Conservation (phyloP, 805 yeast genomes). For the Lachancea cidri region DNA sequence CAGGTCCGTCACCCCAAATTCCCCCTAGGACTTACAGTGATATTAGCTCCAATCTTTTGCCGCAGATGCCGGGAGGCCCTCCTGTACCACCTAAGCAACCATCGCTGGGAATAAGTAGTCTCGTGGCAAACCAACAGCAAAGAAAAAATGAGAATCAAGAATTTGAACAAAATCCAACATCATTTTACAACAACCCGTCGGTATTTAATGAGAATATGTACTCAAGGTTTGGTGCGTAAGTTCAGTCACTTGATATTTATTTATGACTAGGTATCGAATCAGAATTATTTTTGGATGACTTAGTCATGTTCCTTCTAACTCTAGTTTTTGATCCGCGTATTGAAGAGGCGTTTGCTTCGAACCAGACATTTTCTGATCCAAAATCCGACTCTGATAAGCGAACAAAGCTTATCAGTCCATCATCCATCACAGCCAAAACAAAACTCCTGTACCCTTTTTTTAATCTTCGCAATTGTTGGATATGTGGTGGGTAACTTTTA, state of each 20-base stretch:
- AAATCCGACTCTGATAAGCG: constrained; percentile 48
- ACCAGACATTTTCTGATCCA: constrained; percentile 34
- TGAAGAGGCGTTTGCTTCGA: constrained; percentile 13
- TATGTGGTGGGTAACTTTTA: constrained; percentile 14
- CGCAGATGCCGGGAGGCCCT: constrained; percentile 5
- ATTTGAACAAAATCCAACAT: constrained; percentile 32
- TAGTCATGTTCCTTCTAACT: no score
- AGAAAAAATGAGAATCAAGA: constrained; percentile 20
- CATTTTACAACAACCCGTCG: constrained; percentile 46
- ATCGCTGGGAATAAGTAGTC: constrained; percentile 8
- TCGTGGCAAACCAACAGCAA: constrained; percentile 6
- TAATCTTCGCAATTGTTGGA: constrained; percentile 37
- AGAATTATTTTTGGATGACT: no score
- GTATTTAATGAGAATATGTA: constrained; percentile 46
- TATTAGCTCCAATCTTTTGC: not conserved
- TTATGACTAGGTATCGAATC: no score
- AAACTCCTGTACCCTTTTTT: constrained; percentile 51
- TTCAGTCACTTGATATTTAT: no score
- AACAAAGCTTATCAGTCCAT: constrained; percentile 70
- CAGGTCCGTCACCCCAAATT: constrained; percentile 10
- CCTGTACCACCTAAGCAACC: constrained; percentile 24
- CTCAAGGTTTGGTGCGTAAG: constrained; percentile 28
- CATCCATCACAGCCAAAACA: constrained; percentile 64
- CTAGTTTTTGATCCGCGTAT: no score
- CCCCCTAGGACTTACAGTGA: constrained; percentile 12